phyloP scores from a whole-genome alignment of 2,329 filamentous ascomycete genomes.

The Fusarium pininemorale region DNA sequence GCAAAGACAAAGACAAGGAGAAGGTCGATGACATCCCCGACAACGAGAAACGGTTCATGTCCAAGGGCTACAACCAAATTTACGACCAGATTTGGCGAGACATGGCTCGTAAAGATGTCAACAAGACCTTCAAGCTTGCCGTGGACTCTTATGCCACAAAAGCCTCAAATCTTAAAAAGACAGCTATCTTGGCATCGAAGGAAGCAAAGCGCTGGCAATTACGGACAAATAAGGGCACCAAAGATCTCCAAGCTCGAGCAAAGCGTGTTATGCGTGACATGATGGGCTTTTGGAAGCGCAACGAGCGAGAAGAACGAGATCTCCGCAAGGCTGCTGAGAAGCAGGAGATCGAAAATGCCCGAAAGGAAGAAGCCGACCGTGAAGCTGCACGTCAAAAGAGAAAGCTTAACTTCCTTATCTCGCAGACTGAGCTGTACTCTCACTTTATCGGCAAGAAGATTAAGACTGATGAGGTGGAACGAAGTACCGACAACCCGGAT shows the following conservation, averaged over 20 bases:
- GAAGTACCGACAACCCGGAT: conserved; percentile 84
- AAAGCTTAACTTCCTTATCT: conserved; percentile 99
- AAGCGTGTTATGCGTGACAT: conserved; percentile 99
- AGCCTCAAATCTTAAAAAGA: conserved; percentile 97
- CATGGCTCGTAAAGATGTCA: conserved; percentile 90
- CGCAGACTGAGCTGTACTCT: conserved; percentile 97
- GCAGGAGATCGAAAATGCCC: conserved; percentile 95
- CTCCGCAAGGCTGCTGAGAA: conserved; percentile 92
- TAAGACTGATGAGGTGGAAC: conserved; percentile 94
- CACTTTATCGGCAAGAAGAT: conserved; percentile 99
- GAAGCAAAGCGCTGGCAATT: conserved; percentile 98
- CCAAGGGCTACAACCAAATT: conserved; percentile 94
- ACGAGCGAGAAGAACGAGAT: conserved; percentile 96
- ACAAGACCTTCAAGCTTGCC: conserved; percentile 90
- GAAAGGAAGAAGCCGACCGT: conserved; percentile 95
- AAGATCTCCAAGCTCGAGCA: conserved; percentile 94
- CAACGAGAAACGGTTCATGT: conserved; percentile 75
- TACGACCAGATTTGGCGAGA: conserved; percentile 98
- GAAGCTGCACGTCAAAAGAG: conserved; percentile 97
- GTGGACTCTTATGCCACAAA: conserved; percentile 86
- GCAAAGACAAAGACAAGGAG: conserved; percentile 60
- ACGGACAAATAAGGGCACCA: conserved; percentile 97
- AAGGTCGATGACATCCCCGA: conserved; percentile 61
- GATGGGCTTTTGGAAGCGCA: conserved; percentile 99
- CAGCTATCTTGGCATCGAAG: conserved; percentile 93